Conservation (phyloP, 1,284 basidiomycete genomes). For the Moesziomyces sp. region DNA sequence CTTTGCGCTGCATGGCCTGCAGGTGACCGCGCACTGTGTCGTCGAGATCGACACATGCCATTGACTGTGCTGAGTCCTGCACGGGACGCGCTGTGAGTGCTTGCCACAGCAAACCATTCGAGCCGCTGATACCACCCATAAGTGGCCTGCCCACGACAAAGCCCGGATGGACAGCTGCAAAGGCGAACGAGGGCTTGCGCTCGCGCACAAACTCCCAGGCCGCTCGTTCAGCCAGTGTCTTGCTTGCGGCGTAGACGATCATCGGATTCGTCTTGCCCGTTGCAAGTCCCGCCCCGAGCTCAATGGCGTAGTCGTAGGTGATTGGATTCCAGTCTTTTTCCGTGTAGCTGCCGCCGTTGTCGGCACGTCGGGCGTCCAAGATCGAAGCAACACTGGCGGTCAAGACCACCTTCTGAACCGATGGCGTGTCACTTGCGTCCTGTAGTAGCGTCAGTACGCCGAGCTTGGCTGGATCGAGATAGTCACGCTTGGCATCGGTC, state of each 20-base stretch:
- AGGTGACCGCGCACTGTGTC: slow-evolving; percentile 7
- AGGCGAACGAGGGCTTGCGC: slow-evolving; percentile 10
- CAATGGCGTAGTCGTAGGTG: slow-evolving; percentile 6
- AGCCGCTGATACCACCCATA: neutral
- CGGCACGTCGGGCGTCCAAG: neutral
- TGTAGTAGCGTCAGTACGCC: slow-evolving; percentile 4
- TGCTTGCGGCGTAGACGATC: slow-evolving; percentile 16
- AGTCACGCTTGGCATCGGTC: slow-evolving; percentile 11
- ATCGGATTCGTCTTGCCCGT: neutral
- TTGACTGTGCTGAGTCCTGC: neutral
- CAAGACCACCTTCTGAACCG: slow-evolving; percentile 7
- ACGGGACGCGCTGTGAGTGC: neutral
- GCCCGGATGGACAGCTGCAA: slow-evolving; percentile 12
- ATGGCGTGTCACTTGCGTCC: neutral
- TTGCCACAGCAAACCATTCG: slow-evolving; percentile 8
- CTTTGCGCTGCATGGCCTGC: slow-evolving; percentile 8
- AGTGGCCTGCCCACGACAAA: slow-evolving; percentile 2
- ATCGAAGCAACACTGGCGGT: slow-evolving; percentile 3
- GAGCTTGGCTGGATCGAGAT: slow-evolving; percentile 9
- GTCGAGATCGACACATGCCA: slow-evolving; percentile 4
- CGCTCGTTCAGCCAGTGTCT: slow-evolving; percentile 28
- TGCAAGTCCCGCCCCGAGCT: neutral
- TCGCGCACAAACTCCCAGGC: slow-evolving; percentile 27
- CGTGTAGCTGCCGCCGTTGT: neutral
- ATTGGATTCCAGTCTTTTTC: slow-evolving; percentile 13